Conservation (phyloP, 106 monocot species). For the Acorus calamus region DNA sequence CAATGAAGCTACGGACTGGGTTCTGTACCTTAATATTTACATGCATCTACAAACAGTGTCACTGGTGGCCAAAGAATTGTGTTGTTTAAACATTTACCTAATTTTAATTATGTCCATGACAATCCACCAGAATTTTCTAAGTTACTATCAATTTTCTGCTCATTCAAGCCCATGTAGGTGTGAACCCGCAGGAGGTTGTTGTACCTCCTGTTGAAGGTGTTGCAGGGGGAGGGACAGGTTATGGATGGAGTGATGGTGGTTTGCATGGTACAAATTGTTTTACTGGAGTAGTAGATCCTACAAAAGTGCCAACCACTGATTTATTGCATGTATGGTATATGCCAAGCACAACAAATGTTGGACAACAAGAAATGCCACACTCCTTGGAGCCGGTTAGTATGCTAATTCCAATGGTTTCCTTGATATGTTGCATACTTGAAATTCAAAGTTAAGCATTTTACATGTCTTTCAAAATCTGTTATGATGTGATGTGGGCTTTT, state of each 20-base stretch:
- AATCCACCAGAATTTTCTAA: too few species aligned
- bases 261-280: constrained; percentile 28
- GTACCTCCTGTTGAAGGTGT: constrained; percentile 92
- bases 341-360: constrained; percentile 90
- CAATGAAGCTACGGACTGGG: too few species aligned
- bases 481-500: too few species aligned
- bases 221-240: constrained; percentile 87
- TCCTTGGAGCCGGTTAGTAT: constrained; percentile 73
- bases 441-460: not conserved
- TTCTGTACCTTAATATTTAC: too few species aligned
- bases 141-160: too few species aligned
- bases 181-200: constrained; percentile 24
- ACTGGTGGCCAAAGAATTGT: too few species aligned
- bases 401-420: constrained; percentile 1
- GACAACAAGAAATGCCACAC: constrained; percentile 78
- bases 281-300: constrained; percentile 54
- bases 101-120: too few species aligned
- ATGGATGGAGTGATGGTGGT: constrained; percentile 79
- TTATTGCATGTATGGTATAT: constrained; percentile 91
- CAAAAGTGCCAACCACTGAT: constrained; percentile 60
- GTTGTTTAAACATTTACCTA: too few species aligned
- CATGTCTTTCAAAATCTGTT: too few species aligned
- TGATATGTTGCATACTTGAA: not conserved
- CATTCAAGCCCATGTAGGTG: constrained; percentile 17
- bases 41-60: too few species aligned